Base-by-base conservation (phyloP, 2,329 filamentous ascomycete species). In the Rhinocladiella similis region DNA sequence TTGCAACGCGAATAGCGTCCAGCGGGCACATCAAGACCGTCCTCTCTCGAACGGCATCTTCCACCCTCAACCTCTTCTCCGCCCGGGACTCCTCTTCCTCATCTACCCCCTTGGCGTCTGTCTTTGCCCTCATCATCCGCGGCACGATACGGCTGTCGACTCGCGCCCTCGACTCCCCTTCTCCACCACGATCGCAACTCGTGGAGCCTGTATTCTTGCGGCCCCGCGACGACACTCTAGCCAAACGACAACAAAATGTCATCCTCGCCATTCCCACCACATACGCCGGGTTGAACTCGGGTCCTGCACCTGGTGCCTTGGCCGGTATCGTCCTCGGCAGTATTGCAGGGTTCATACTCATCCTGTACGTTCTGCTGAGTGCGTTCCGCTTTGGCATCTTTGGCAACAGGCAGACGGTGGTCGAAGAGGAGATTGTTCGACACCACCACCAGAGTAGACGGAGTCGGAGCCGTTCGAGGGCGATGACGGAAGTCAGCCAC, bases 241-340 rank as follows among this genome's bases (percentile, higher is more conserved):
- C 50, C 16, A 67, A 66, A 56, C 57, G 65, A 36, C 62, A 66
- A 39, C 62, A 66, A 41, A 41, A 52, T 35, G 61, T 62, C 60
- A 66, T 68, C 52, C 71, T 70, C 55, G 77, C 83, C 59, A 85
- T 88, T 63, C 84, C 85, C 1, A 79, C 82, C 22, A 83, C 83
- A 63, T 88, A 88, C 70, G 75, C 78, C 45, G 75, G 76, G 50
- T 72, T 83, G 33, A 71, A 80, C 67, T 65, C 72, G 22, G 79
- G 82, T 5, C 83, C 83, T 0, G 46, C 75, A 1, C 79, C 77
- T 0, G 77, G 73, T 56, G 69, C 71, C 48, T 67, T 80, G 13
- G 77, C 69, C 9, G 77, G 71, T 62, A 77, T 79, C 56, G 74
- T 77, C 3, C 69, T 80, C 49, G 77, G 76, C 60, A 72, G 74